phyloP scores from a whole-genome alignment of 805 yeast genomes.

The Teunomyces stri region DNA sequence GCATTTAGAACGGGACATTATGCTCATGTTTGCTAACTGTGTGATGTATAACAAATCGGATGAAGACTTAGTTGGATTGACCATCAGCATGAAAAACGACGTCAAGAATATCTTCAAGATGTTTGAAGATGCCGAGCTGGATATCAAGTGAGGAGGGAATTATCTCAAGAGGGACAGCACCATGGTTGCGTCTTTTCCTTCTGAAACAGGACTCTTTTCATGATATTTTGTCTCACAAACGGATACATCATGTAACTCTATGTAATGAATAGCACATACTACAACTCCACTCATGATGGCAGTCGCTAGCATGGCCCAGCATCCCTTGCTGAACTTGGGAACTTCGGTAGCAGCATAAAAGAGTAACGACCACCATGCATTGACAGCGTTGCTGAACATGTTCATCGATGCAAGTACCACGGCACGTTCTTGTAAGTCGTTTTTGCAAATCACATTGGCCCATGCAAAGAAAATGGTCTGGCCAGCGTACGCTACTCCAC shows the following conservation, averaged over 20 bases:
- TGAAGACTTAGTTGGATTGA: slow-evolving; percentile 59
- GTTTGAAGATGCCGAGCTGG: slow-evolving; percentile 54
- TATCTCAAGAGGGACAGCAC: too few relatives aligned
- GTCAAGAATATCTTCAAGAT: slow-evolving; percentile 54
- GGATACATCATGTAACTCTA: slow-evolving; percentile 40
- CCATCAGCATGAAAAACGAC: slow-evolving; percentile 69
- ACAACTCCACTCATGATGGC: slow-evolving; percentile 40
- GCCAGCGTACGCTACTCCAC: slow-evolving; percentile 57
- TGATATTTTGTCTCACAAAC: neutral
- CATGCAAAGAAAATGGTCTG: slow-evolving; percentile 62
- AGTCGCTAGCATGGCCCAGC: slow-evolving; percentile 58
- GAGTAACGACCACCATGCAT: slow-evolving; percentile 62
- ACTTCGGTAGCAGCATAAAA: slow-evolving; percentile 52
- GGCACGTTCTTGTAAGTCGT: slow-evolving; percentile 63
- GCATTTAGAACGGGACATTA: slow-evolving; percentile 64
- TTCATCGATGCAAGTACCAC: slow-evolving; percentile 64
- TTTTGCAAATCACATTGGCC: slow-evolving; percentile 58
- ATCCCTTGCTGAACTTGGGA: slow-evolving; percentile 51
- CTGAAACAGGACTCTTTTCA: neutral
- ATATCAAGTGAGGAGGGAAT: slow-evolving; percentile 4
- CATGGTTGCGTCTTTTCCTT: too few relatives aligned
- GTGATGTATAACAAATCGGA: slow-evolving; percentile 74
- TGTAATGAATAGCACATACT: slow-evolving; percentile 39
- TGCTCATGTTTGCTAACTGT: slow-evolving; percentile 80
- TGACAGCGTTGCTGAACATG: slow-evolving; percentile 60